Conservation (phyloP, 805 yeast genomes). For the Starmerella stigmatis region DNA sequence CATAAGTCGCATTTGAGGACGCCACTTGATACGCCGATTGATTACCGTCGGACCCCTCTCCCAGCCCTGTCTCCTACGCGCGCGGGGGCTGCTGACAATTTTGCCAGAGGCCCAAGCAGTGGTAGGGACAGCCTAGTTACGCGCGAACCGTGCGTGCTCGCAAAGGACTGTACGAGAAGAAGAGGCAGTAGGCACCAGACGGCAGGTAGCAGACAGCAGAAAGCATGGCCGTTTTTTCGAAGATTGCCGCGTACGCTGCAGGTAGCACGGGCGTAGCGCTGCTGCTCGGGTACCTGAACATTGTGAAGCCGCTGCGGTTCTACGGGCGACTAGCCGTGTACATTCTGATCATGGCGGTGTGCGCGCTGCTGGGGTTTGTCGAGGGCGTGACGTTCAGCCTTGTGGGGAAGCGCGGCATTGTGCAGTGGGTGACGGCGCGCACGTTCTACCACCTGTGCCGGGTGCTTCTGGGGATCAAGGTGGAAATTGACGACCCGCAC, state of each 20-base stretch:
- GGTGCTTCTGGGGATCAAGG: conserved; percentile 53
- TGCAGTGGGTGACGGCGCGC: conserved; percentile 86
- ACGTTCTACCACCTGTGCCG: conserved; percentile 60
- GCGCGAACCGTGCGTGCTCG: too few species aligned
- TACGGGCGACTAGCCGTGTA: conserved; percentile 28
- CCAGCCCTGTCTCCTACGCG: too few species aligned
- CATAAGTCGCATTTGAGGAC: too few species aligned
- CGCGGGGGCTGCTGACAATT: too few species aligned
- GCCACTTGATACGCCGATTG: too few species aligned
- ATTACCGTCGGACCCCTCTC: too few species aligned
- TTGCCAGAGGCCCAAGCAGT: too few species aligned
- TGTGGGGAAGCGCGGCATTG: conserved; percentile 62
- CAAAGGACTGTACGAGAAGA: too few species aligned
- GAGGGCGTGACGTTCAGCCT: conserved; percentile 59
- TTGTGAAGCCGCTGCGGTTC: conserved; percentile 31
- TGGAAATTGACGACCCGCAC: conserved; percentile 51
- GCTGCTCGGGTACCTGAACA: conserved; percentile 28
- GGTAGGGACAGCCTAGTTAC: too few species aligned
- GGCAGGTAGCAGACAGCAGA: background rate
- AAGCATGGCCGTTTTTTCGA: conserved; percentile 16
- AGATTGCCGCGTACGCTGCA: conserved; percentile 10
- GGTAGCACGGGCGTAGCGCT: conserved; percentile 18
- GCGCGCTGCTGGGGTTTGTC: conserved; percentile 29
- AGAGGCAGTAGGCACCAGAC: too few species aligned
- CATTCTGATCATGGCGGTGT: conserved; percentile 25